Base-by-base conservation (phyloP, 129 eudicot species). In the Arctium minus region DNA sequence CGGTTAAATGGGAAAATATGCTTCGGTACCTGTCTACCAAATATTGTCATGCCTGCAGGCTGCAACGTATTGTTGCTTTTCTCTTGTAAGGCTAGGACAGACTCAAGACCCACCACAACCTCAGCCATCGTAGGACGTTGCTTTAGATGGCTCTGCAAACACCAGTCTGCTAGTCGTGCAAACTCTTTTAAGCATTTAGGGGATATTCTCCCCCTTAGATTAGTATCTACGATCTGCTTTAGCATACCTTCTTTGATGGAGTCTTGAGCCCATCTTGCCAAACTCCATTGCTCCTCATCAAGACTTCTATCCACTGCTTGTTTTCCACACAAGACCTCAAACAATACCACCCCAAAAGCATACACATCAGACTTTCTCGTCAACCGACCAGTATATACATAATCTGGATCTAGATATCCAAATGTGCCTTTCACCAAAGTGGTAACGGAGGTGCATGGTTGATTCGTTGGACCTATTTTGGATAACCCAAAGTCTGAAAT, bases 281-380 rank as follows among this genome's bases (percentile, higher is more conserved):
- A 76, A 35, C 79, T 36, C 31, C 70, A 60, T 53, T 78, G 76
- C 69, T 85, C 88, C 74, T 85, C 88, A 9, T 46, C 84, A 8
- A 85, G 33, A 44, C 69, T 85, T 56, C 12, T 13, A 60, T 85
- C 86, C 69, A 88, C 78, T 44, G 88, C 88, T 42, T 78, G 80
- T 72, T 82, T 85, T 53, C 88, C 91, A 46, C 87, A 79, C 71
- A 86, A 32, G 27, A 86, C 81, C 79, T 82, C 89, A 76, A 80
- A 36, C 7, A 80, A 2, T 35, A 80, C 72, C 31, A 80, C 83
- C 71, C 84, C 84, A 53, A 80, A 82, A 17, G 86, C 89, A 18
- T 82, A 82, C 8, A 83, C 79, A 27, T 86, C 86, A 17, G 86
- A 72, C 29, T 82, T 74, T 46, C 73, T 77, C 0, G 86, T 69